phyloP scores from a whole-genome alignment of 768 basidiomycete species.

The Mycena latifolia region DNA sequence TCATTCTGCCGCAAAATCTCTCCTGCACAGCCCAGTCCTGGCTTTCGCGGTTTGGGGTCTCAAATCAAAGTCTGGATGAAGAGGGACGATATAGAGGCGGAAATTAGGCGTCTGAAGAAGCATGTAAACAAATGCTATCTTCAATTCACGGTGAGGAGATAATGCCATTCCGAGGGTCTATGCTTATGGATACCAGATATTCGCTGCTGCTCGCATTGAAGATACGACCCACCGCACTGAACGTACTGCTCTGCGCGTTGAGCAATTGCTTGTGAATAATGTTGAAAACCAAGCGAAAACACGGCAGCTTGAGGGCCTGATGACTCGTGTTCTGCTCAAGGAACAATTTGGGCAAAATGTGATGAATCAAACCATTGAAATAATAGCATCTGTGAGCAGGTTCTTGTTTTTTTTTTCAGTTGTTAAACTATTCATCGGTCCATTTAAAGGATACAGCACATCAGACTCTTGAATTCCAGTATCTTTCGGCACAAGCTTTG shows the following conservation, averaged over 20 bases:
- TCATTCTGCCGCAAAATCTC: neutral
- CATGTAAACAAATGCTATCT: constrained; percentile 28
- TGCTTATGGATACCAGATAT: neutral
- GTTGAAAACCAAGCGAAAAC: constrained; percentile 22
- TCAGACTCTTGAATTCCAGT: too few relatives aligned
- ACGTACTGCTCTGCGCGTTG: too few relatives aligned
- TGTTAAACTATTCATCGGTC: too few relatives aligned
- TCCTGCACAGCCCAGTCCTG: neutral
- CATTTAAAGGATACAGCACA: too few relatives aligned
- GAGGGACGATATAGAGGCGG: constrained; percentile 27
- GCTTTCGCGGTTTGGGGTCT: constrained; percentile 4
- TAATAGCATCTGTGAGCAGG: too few relatives aligned
- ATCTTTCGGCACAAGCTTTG: too few relatives aligned
- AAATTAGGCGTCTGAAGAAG: constrained; percentile 23
- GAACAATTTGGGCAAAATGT: constrained; percentile 16
- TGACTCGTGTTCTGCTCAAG: constrained; percentile 14
- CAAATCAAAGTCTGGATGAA: constrained; percentile 29
- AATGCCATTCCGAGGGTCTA: too few relatives aligned
- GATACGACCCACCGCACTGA: too few relatives aligned
- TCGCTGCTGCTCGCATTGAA: too few relatives aligned
- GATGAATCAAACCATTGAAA: constrained; percentile 4
- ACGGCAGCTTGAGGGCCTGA: constrained; percentile 21
- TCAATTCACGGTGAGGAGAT: constrained; percentile 17
- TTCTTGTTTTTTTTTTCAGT: too few relatives aligned
- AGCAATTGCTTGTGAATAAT: constrained; percentile 7